A percentile compares a stretch with the other conserved stretches of the same genome.
phyloP scores from a whole-genome alignment of 2,329 filamentous ascomycete genomes.

The Septoria petroselini region DNA sequence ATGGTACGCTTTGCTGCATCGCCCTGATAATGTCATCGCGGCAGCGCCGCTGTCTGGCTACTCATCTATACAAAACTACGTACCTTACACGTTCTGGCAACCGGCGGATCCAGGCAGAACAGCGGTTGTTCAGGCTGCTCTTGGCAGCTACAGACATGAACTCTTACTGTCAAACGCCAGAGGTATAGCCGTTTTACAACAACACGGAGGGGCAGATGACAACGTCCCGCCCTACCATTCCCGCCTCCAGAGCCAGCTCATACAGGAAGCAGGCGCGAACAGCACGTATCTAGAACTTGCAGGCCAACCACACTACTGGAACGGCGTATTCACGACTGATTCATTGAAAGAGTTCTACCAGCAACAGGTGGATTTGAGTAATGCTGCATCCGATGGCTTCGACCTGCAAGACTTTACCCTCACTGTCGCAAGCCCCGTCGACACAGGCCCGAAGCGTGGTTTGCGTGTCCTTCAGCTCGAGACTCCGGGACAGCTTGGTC shows the following conservation, averaged over 20 bases:
- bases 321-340: slow-evolving; percentile 54
- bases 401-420: slow-evolving; percentile 45
- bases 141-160: slow-evolving; percentile 56
- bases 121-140: slow-evolving; percentile 48
- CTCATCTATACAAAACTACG: slow-evolving; percentile 58
- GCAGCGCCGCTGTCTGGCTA: slow-evolving; percentile 59
- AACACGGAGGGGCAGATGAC: slow-evolving; percentile 56
- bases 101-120: slow-evolving; percentile 52
- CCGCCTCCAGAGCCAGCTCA: slow-evolving; percentile 51
- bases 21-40: slow-evolving; percentile 55
- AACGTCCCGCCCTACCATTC: slow-evolving; percentile 60
- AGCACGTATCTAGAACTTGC: slow-evolving; percentile 52
- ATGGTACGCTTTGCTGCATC: slow-evolving; percentile 56
- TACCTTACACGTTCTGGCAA: slow-evolving; percentile 56
- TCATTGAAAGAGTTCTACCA: slow-evolving; percentile 51
- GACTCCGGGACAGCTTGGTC: slow-evolving; percentile 52
- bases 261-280: slow-evolving; percentile 43
- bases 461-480: slow-evolving; percentile 51
- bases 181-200: slow-evolving; percentile 54
- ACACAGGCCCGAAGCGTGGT: slow-evolving; percentile 53
- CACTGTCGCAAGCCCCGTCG: slow-evolving; percentile 51
- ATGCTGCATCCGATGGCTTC: slow-evolving; percentile 18
- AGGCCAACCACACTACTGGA: slow-evolving; percentile 53
- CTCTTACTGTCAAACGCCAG: slow-evolving; percentile 51
- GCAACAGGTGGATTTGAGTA: slow-evolving; percentile 33